Percentiles rank a stretch among this genome's conserved stretches.
phyloP scores from a whole-genome alignment of 345 rosid species.

The Rubroshorea leprosula region DNA sequence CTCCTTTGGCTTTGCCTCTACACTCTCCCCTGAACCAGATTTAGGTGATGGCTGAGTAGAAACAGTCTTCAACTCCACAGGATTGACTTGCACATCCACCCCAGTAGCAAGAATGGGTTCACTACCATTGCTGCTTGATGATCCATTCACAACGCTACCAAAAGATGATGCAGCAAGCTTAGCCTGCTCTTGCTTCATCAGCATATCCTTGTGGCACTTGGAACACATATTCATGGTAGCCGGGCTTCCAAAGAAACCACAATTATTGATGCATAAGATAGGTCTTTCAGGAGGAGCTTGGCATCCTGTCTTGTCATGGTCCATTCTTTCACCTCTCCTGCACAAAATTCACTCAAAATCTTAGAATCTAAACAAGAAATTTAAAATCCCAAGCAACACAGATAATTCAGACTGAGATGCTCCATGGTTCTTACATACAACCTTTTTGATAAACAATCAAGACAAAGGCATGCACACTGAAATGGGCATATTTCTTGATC shows the following conservation, averaged over 20 bases:
- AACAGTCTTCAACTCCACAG: conserved; percentile 36
- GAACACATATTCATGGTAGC: conserved; percentile 97
- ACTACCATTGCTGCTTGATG: conserved; percentile 29
- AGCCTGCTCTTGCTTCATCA: conserved; percentile 69
- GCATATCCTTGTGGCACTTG: conserved; percentile 77
- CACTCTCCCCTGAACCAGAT: conserved; percentile 23
- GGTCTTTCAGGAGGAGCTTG: conserved; percentile 86
- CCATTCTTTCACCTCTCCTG: conserved; percentile 57
- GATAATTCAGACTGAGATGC: background rate
- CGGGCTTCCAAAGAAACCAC: conserved; percentile 91
- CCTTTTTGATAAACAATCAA: background rate
- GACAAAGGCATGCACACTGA: background rate
- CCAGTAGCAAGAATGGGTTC: conserved; percentile 35
- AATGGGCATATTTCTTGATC: no score
- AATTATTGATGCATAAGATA: conserved; percentile 69
- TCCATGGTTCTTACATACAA: no score
- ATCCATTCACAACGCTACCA: conserved; percentile 51
- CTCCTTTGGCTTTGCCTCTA: conserved; percentile 45
- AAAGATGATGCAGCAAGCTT: conserved; percentile 66
- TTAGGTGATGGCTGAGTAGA: conserved; percentile 34
- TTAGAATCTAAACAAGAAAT: background rate
- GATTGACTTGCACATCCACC: conserved; percentile 33
- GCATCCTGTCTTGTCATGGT: conserved; percentile 90
- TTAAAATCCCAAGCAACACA: background rate
- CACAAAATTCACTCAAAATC: background rate